A percentile compares a stretch with the other conserved stretches of the same genome.
phyloP scores from a whole-genome alignment of 2,329 filamentous ascomycete species.

The Zymoseptoria brevis region DNA sequence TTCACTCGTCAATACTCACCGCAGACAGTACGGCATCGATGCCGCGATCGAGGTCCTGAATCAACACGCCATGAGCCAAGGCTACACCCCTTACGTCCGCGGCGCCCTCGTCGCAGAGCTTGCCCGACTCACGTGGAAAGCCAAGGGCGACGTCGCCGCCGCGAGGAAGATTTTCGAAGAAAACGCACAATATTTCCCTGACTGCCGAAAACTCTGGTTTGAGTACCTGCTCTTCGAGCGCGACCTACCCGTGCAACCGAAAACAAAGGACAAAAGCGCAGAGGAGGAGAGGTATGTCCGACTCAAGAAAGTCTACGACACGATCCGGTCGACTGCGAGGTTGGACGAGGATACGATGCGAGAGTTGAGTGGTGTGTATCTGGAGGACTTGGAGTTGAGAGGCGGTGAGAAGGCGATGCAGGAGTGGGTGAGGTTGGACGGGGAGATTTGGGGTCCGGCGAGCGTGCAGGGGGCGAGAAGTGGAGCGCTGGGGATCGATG shows the following conservation, averaged over 20 bases:
- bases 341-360: conserved; percentile 61
- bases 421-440: conserved; percentile 74
- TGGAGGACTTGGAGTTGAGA: conserved; percentile 74
- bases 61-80: conserved; percentile 53
- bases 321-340: conserved; percentile 64
- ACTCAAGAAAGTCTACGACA: conserved; percentile 72
- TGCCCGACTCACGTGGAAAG: conserved; percentile 80
- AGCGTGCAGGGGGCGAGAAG: conserved; percentile 9
- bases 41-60: conserved; percentile 79
- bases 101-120: conserved; percentile 82
- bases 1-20: conserved; percentile 77
- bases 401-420: conserved; percentile 78
- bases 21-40: conserved; percentile 74
- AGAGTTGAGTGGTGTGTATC: conserved; percentile 69
- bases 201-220: conserved; percentile 83
- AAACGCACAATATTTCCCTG: conserved; percentile 75
- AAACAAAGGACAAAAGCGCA: background rate
- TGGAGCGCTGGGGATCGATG: background rate
- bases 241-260: conserved; percentile 61
- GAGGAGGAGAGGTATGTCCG: conserved; percentile 60
- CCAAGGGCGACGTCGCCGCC: conserved; percentile 66
- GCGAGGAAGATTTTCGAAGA: conserved; percentile 76
- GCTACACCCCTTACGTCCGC: conserved; percentile 60
- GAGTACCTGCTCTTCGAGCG: conserved; percentile 85
- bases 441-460: conserved; percentile 69